phyloP scores from a whole-genome alignment of 2,329 filamentous ascomycete species.

The Thielaviopsis populi region DNA sequence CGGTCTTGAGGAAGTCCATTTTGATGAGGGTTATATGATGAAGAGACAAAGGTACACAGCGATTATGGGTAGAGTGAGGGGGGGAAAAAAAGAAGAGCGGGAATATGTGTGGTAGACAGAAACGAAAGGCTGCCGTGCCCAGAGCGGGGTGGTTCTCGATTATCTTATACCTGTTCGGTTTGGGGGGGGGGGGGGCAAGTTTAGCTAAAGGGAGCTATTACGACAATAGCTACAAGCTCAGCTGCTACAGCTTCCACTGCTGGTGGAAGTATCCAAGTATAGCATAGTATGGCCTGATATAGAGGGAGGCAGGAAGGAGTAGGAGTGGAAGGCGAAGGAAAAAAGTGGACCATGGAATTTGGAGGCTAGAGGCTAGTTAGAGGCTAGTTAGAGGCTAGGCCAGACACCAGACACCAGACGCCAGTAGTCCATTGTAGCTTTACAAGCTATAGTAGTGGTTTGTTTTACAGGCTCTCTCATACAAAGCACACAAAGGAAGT shows the following conservation, averaged over 20 bases:
- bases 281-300: not conserved
- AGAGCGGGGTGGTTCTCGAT: not conserved
- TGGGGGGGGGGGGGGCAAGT: too few species aligned
- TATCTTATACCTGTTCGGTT: not conserved
- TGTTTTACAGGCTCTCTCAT: too few species aligned
- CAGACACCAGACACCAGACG: too few species aligned
- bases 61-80: not conserved
- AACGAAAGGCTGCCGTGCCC: not conserved
- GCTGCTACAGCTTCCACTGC: not conserved
- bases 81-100: not conserved
- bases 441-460: not conserved
- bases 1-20: conserved; percentile 16
- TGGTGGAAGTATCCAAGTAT: not conserved
- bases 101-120: not conserved
- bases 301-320: not conserved
- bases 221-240: not conserved
- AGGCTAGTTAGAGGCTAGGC: not conserved
- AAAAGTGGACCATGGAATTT: not conserved
- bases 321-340: not conserved
- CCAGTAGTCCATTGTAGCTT: too few species aligned
- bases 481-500: not conserved
- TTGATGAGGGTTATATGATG: not conserved
- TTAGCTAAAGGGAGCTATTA: not conserved
- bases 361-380: not conserved
- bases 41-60: not conserved